Evolutionary conservation across 2,329 filamentous ascomycete genomes (phyloP).

Genomic region (Mollisia scopiformis): DNA sequence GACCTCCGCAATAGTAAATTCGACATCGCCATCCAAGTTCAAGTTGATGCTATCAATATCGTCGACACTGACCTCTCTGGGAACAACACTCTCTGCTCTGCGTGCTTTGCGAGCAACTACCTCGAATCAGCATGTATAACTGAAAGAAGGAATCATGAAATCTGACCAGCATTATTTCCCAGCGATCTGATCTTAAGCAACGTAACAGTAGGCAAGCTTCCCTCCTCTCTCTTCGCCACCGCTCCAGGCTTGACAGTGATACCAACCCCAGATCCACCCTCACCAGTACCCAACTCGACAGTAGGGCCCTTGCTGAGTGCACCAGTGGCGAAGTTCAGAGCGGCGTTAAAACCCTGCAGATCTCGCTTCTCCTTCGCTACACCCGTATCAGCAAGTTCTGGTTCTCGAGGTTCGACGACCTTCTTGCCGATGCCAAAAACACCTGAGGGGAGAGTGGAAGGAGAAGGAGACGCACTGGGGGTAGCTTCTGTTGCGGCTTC

Average conservation of each 20-base stretch:
- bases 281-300: slow-evolving; percentile 50
- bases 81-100: not conserved
- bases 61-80: slow-evolving; percentile 3
- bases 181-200: slow-evolving; percentile 5
- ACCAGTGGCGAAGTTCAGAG: slow-evolving; percentile 49
- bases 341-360: slow-evolving; percentile 50
- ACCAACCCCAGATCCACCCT: slow-evolving; percentile 42
- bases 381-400: slow-evolving; percentile 17
- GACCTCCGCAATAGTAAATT: slow-evolving; percentile 11
- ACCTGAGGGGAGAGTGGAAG: slow-evolving; percentile 9
- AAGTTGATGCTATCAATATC: slow-evolving; percentile 6
- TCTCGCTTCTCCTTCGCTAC: slow-evolving; percentile 45
- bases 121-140: not conserved
- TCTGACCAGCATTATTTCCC: slow-evolving; percentile 5
- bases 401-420: slow-evolving; percentile 15
- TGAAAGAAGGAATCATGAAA: not conserved
- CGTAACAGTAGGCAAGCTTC: slow-evolving; percentile 2
- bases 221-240: slow-evolving; percentile 1
- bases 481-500: slow-evolving; percentile 3
- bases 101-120: slow-evolving; percentile 5
- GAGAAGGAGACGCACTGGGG: slow-evolving; percentile 4
- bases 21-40: slow-evolving; percentile 9
- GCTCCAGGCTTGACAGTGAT: slow-evolving; percentile 23
- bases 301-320: slow-evolving; percentile 50
- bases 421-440: slow-evolving; percentile 19